Evolutionary conservation across 2,329 filamentous ascomycete genomes (phyloP), one percentile per base, ranked within the genome.

Genomic region (Penicillium sp.): DNA sequence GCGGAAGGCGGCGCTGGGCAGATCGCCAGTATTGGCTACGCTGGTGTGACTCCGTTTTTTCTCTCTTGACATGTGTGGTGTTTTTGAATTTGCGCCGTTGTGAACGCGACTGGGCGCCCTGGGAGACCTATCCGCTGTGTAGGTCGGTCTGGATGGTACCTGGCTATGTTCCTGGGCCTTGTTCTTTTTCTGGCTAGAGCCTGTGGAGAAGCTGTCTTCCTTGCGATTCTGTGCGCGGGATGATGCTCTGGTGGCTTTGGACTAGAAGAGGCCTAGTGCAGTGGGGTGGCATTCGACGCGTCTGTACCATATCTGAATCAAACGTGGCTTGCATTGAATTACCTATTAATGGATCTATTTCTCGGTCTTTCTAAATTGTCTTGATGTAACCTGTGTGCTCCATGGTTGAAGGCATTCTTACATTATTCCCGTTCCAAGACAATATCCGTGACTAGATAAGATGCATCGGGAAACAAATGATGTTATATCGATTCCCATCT

Each of bases 41-140:
- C 43, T 49, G 49, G 41, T 39, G 37, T 47, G 40, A 41, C 39
- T 47, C 38, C 34, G 16, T 44, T 47, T 47, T 53, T 54, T 45
- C 44, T 27, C 14, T 53, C 43, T 53, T 32, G 25, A 44, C 45
- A 55, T 55, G 42, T 39, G 44, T 47, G 48, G 52, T 53, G 53
- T 55, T 51, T 49, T 47, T 37, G 41, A 48, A 45, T 48, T 49
- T 9, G 25, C 11, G 25, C 25, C 4, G 25, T 27, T 9, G 14
- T n/a, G 5, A 6, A 27, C 11, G 25, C 25, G 25, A 9, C 11
- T 25, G 48, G 47, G 43, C 44, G 36, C 40, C 42, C 38, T 47
- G 38, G 44, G 47, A 40, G 45, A 53, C 57, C 60, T 62, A 58
- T 64, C 58, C 54, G 61, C 59, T 51, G 60, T 45, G 55, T 60